Evolutionary conservation across 768 basidiomycete genomes (phyloP).

Genomic region (Hypholoma sublateritium): DNA sequence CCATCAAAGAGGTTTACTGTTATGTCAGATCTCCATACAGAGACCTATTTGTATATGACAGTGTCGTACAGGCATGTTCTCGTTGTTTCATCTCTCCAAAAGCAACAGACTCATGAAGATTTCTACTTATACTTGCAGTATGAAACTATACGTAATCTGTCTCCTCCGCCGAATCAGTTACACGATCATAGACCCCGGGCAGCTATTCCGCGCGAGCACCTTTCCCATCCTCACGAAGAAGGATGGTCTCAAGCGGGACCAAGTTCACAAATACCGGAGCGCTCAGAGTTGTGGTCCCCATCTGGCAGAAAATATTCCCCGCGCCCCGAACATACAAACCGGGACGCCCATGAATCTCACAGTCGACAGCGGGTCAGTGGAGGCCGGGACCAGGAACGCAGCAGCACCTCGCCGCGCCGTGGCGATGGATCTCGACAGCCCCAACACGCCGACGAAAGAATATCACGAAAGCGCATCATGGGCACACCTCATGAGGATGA

Average conservation of each 20-base stretch:
- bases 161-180: constrained; percentile 34
- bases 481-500: constrained; percentile 2
- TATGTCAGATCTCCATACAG: constrained; percentile 88
- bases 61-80: constrained; percentile 67
- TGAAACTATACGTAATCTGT: constrained; percentile 45
- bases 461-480: not conserved
- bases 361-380: not conserved
- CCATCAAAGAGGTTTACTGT: constrained; percentile 72
- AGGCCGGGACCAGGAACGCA: not conserved
- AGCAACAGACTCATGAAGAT: constrained; percentile 10
- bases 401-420: not conserved
- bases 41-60: constrained; percentile 82
- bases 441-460: not conserved
- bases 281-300: constrained; percentile 34
- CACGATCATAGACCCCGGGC: constrained; percentile 29
- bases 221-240: constrained; percentile 1
- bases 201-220: constrained; percentile 21
- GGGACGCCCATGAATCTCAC: not conserved
- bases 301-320: constrained; percentile 31
- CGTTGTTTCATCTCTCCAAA: constrained; percentile 1
- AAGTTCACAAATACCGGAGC: constrained; percentile 11
- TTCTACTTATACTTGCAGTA: constrained; percentile 43
- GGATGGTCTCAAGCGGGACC: not conserved
- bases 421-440: constrained; percentile 8
- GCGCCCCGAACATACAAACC: not conserved